Conservation (phyloP, 306 rosid genomes). For the Macrotyloma uniflorum region DNA sequence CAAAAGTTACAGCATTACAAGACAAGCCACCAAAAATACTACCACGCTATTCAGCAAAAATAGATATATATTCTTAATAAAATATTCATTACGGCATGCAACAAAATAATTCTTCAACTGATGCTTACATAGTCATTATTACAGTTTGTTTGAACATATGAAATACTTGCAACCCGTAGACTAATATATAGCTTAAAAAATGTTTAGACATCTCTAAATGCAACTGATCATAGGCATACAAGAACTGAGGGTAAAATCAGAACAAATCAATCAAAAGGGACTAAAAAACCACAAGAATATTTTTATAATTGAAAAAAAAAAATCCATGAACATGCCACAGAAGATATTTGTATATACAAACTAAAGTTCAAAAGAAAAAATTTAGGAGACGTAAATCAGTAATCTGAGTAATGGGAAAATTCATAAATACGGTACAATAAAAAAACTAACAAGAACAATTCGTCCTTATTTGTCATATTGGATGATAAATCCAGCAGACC, state of each 20-base stretch:
- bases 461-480: conserved; percentile 37
- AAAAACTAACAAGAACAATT: conserved; percentile 34
- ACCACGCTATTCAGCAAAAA: too few species aligned
- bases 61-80: too few species aligned
- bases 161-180: neutral
- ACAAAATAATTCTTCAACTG: neutral
- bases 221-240: neutral
- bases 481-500: conserved; percentile 33
- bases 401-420: conserved; percentile 32
- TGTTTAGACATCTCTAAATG: neutral
- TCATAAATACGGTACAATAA: conserved; percentile 21
- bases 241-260: neutral
- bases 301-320: neutral
- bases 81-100: neutral
- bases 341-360: conserved; percentile 3
- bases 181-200: neutral
- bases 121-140: neutral
- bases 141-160: neutral
- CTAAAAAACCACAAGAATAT: neutral
- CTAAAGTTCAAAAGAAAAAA: conserved; percentile 24
- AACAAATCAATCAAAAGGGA: neutral
- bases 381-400: neutral
- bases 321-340: neutral
- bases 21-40: neutral
- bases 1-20: too few species aligned